phyloP scores from a whole-genome alignment of 1,284 basidiomycete genomes.

The Caloboletus firmus region DNA sequence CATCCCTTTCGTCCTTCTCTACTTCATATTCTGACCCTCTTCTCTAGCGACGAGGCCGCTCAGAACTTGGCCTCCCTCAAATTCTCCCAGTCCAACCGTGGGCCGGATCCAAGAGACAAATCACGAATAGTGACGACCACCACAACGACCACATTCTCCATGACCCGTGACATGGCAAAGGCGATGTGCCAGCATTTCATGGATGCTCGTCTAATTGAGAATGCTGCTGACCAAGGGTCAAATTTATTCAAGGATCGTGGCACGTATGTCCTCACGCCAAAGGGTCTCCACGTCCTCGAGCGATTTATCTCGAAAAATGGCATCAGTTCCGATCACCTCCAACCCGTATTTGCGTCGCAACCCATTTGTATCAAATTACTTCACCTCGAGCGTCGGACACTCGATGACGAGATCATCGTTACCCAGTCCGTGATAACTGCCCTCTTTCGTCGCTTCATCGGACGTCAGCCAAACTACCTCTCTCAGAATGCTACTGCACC shows the following conservation, averaged over 20 bases:
- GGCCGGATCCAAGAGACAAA: conserved; percentile 96
- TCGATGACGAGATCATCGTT: conserved; percentile 97
- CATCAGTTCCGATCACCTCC: conserved; percentile 91
- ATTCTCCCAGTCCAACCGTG: conserved; percentile 98
- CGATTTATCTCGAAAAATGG: conserved; percentile 99
- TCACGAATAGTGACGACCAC: conserved; percentile 97
- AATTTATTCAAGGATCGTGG: conserved; percentile 97
- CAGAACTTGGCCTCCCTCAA: conserved; percentile 93
- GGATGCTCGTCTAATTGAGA: conserved; percentile 97
- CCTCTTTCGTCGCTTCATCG: conserved; percentile 93
- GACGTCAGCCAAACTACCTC: conserved; percentile 79
- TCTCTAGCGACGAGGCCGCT: conserved; percentile 88
- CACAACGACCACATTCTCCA: conserved; percentile 98
- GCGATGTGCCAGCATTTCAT: conserved; percentile 99
- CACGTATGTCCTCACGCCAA: conserved; percentile 93
- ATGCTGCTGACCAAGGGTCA: conserved; percentile 86
- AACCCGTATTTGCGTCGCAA: conserved; percentile 87
- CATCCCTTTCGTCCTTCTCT: conserved; percentile 6
- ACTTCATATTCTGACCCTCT: conserved; percentile 19
- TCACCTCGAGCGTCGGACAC: conserved; percentile 89
- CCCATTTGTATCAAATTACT: conserved; percentile 98
- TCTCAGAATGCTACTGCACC: conserved; percentile 44
- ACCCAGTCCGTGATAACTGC: conserved; percentile 92
- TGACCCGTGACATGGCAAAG: conserved; percentile 99
- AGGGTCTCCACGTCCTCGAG: conserved; percentile 97